phyloP scores from a whole-genome alignment of 2,329 filamentous ascomycete genomes.

The Diaporthe ampelina region DNA sequence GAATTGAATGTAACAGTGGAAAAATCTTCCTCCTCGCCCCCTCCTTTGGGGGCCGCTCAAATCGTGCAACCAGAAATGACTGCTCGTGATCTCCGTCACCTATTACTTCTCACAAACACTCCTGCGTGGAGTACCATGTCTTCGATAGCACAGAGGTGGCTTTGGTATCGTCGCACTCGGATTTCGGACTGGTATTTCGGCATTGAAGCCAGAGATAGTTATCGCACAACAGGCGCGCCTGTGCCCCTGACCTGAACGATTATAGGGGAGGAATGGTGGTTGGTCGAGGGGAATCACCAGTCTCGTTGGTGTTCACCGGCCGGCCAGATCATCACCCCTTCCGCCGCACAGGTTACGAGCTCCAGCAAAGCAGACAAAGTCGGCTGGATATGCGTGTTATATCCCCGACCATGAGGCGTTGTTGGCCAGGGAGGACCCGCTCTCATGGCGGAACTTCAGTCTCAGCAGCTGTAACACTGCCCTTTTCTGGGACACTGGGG shows the following conservation, averaged over 20 bases:
- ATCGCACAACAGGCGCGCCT: no score
- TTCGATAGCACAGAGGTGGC: constrained; percentile 4
- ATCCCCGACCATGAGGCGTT: no score
- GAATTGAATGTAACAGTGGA: constrained; percentile 39
- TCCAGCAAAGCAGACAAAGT: background rate
- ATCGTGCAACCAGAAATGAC: constrained; percentile 33
- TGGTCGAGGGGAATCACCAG: background rate
- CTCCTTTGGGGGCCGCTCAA: background rate
- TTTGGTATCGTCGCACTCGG: constrained; percentile 17
- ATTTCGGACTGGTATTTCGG: background rate
- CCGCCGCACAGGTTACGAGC: background rate
- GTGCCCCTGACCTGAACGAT: background rate
- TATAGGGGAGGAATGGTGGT: background rate
- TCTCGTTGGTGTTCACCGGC: background rate
- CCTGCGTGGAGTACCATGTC: background rate
- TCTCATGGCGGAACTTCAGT: background rate
- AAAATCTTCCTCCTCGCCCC: constrained; percentile 1
- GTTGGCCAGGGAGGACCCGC: background rate
- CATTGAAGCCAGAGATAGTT: background rate
- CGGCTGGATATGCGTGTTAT: background rate
- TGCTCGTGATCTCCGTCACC: constrained; percentile 19
- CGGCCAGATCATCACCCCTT: background rate
- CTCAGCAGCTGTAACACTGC: background rate
- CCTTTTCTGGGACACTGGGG: background rate
- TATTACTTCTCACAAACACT: constrained; percentile 22